Conservation (phyloP, 179 eudicot species). For the Spinacia oleracea region DNA sequence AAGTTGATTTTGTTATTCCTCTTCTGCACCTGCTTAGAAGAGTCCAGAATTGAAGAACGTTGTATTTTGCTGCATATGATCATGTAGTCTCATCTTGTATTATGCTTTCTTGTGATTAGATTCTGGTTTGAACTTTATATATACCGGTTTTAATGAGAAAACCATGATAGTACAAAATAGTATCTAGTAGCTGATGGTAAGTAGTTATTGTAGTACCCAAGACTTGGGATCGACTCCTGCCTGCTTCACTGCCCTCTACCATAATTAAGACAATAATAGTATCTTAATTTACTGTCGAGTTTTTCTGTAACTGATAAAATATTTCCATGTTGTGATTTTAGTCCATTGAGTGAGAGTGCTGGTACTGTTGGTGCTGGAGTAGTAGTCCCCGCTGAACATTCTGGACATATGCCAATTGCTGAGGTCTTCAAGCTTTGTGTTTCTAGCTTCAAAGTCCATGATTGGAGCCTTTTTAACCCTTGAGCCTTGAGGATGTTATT, state of each 20-base stretch:
- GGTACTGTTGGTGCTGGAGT: constrained; percentile 72
- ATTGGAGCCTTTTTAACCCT: constrained; percentile 72
- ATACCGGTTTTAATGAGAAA: background rate
- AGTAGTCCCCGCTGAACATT: constrained; percentile 67
- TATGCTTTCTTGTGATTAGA: background rate
- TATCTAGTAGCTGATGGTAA: background rate
- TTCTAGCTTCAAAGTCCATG: constrained; percentile 68
- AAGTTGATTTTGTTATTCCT: background rate
- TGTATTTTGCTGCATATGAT: background rate
- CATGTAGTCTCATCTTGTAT: background rate
- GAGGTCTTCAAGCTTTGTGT: constrained; percentile 70
- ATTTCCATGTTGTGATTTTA: constrained; percentile 29
- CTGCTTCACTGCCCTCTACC: background rate
- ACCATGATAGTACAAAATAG: background rate
- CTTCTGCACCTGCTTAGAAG: background rate
- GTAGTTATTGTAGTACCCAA: background rate
- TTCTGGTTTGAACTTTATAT: background rate
- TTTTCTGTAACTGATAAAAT: background rate
- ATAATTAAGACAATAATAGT: background rate
- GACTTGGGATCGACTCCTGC: background rate
- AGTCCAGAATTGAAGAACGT: background rate
- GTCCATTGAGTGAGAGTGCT: constrained; percentile 86
- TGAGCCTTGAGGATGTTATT: constrained; percentile 25
- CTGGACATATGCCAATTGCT: constrained; percentile 64
- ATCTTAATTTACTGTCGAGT: background rate